Percentiles rank a stretch among this genome's conserved stretches.
Evolutionary conservation across 1,284 basidiomycete genomes (phyloP).

Genomic region (Athelia psychrophila): DNA sequence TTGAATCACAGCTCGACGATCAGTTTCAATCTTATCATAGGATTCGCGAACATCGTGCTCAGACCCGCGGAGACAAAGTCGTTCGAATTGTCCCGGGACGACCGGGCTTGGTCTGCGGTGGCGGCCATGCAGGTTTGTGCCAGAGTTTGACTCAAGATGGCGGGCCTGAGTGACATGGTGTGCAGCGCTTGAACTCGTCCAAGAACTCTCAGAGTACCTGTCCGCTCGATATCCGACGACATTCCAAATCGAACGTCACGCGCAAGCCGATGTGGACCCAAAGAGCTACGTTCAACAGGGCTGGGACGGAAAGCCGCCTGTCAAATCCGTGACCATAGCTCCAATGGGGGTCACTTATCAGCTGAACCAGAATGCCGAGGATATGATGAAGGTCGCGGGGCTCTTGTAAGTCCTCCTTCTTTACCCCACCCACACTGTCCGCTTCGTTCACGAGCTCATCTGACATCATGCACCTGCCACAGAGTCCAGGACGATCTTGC

Average conservation of each 20-base stretch:
- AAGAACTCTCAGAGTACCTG: slow-evolving; percentile 66
- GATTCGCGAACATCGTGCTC: slow-evolving; percentile 52
- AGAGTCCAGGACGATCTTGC: slow-evolving; percentile 74
- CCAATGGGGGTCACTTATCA: slow-evolving; percentile 51
- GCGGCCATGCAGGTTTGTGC: slow-evolving; percentile 48
- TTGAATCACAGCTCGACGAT: slow-evolving; percentile 44
- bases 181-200: slow-evolving; percentile 59
- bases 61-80: slow-evolving; percentile 44
- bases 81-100: slow-evolving; percentile 50
- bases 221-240: slow-evolving; percentile 58
- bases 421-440: no score
- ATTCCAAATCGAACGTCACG: slow-evolving; percentile 48
- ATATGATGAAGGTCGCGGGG: slow-evolving; percentile 60
- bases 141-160: not conserved
- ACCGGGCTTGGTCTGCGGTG: slow-evolving; percentile 47
- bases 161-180: not conserved
- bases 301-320: slow-evolving; percentile 50
- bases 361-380: slow-evolving; percentile 44
- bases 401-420: slow-evolving; percentile 58
- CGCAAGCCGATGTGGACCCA: slow-evolving; percentile 11
- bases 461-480: slow-evolving; percentile 1
- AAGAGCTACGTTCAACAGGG: slow-evolving; percentile 28
- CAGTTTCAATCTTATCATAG: slow-evolving; percentile 50
- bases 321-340: slow-evolving; percentile 52
- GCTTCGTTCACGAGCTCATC: no score